phyloP scores from a whole-genome alignment of 2,329 filamentous ascomycete genomes.

The Aspergillus proliferans region DNA sequence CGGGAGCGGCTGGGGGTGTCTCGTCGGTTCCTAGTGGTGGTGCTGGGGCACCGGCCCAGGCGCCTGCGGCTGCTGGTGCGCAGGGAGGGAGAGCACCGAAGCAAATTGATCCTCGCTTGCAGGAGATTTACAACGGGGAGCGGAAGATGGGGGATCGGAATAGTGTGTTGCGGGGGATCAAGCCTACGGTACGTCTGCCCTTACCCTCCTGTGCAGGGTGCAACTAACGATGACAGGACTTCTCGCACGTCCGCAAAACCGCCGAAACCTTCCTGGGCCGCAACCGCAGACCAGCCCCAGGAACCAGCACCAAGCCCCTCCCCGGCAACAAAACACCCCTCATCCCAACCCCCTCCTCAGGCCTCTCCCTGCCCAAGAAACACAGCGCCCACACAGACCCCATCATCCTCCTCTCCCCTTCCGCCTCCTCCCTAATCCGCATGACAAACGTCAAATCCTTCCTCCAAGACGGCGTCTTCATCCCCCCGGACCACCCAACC shows the following conservation, averaged over 20 bases:
- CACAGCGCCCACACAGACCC: slow-evolving; percentile 57
- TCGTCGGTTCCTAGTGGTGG: slow-evolving; percentile 36
- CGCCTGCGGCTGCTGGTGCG: slow-evolving; percentile 17
- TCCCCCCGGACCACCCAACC: slow-evolving; percentile 61
- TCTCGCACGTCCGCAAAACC: slow-evolving; percentile 84
- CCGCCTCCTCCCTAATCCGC: slow-evolving; percentile 86
- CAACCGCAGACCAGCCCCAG: slow-evolving; percentile 30
- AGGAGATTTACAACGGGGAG: slow-evolving; percentile 87
- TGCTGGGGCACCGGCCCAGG: slow-evolving; percentile 28
- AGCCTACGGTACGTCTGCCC: slow-evolving; percentile 64
- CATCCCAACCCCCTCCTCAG: slow-evolving; percentile 31
- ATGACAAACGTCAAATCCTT: slow-evolving; percentile 96
- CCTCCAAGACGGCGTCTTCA: slow-evolving; percentile 76
- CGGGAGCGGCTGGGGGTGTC: slow-evolving; percentile 43
- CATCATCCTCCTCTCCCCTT: slow-evolving; percentile 95
- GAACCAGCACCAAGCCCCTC: slow-evolving; percentile 12
- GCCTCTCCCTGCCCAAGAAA: slow-evolving; percentile 36
- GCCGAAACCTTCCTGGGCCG: slow-evolving; percentile 67
- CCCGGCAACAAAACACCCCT: slow-evolving; percentile 27
- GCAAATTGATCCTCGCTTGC: slow-evolving; percentile 72
- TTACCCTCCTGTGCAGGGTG: neutral
- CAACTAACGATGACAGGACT: slow-evolving; percentile 58
- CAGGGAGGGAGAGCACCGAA: slow-evolving; percentile 49
- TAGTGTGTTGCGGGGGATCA: slow-evolving; percentile 75
- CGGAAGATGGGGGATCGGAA: slow-evolving; percentile 90